Conservation (phyloP, 202 grass and related monocot genomes). For the Cymbopogon flexuosus region DNA sequence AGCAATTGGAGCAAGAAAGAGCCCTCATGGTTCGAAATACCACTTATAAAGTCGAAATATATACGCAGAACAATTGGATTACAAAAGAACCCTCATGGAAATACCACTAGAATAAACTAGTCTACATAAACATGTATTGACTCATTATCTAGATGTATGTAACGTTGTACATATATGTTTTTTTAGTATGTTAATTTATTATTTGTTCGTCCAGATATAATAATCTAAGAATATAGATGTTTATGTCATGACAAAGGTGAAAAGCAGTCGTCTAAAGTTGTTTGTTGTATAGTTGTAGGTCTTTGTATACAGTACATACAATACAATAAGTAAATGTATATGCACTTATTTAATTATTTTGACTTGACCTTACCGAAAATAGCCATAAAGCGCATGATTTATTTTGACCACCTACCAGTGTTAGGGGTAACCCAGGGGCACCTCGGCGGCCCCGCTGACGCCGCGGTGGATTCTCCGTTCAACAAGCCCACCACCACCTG, state of each 20-base stretch:
- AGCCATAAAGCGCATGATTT: not conserved
- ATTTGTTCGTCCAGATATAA: not conserved
- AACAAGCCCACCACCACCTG: not conserved
- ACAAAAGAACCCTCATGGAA: not conserved
- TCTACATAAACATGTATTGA: not conserved
- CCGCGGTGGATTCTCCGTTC: not conserved
- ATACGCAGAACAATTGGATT: not conserved
- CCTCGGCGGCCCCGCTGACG: slow-evolving; percentile 35
- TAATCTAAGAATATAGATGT: not conserved
- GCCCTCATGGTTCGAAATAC: no score
- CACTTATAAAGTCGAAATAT: no score
- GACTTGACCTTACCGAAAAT: not conserved
- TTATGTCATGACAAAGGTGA: not conserved
- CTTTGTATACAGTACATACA: not conserved
- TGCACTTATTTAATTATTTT: not conserved
- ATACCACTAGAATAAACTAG: not conserved
- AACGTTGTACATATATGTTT: not conserved
- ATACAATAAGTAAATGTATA: not conserved
- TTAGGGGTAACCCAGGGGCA: slow-evolving; percentile 84
- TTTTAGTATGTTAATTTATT: not conserved
- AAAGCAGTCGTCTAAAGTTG: not conserved
- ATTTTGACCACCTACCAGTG: slow-evolving; percentile 45
- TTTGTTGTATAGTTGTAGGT: not conserved
- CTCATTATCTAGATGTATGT: not conserved
- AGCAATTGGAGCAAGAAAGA: no score